Evolutionary conservation across 257 asterid genomes (phyloP).

Genomic region (Nicotiana sylvestris): DNA sequence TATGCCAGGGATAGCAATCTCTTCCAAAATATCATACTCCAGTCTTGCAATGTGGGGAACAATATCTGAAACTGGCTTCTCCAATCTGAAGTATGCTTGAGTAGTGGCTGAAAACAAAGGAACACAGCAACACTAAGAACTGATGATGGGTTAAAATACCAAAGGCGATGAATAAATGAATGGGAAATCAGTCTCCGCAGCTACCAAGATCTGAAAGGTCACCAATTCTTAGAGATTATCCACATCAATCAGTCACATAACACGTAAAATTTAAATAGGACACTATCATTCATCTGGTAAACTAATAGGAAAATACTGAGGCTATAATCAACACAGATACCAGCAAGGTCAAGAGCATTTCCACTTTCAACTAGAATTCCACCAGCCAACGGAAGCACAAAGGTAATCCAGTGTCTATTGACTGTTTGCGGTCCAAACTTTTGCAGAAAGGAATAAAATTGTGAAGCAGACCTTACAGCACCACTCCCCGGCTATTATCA

Average conservation of each 20-base stretch:
- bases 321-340: background rate
- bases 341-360: background rate
- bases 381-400: background rate
- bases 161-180: background rate
- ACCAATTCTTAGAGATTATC: background rate
- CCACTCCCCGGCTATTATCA: background rate
- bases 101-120: slow-evolving; percentile 59
- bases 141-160: background rate
- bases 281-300: background rate
- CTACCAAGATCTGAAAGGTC: background rate
- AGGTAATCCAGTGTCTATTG: background rate
- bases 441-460: background rate
- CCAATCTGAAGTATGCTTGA: slow-evolving; percentile 68
- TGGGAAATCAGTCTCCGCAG: background rate
- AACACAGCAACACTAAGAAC: background rate
- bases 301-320: too few relatives aligned
- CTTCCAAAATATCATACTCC: slow-evolving; percentile 65
- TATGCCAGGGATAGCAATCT: slow-evolving; percentile 60
- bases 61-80: slow-evolving; percentile 60
- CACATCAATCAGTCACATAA: background rate
- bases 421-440: background rate
- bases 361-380: background rate
- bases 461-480: slow-evolving; percentile 2
- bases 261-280: background rate
- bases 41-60: slow-evolving; percentile 58